Percentiles rank a stretch among this genome's conserved stretches.
phyloP scores from a whole-genome alignment of 805 yeast genomes.

The Wickerhamiella shivajii region DNA sequence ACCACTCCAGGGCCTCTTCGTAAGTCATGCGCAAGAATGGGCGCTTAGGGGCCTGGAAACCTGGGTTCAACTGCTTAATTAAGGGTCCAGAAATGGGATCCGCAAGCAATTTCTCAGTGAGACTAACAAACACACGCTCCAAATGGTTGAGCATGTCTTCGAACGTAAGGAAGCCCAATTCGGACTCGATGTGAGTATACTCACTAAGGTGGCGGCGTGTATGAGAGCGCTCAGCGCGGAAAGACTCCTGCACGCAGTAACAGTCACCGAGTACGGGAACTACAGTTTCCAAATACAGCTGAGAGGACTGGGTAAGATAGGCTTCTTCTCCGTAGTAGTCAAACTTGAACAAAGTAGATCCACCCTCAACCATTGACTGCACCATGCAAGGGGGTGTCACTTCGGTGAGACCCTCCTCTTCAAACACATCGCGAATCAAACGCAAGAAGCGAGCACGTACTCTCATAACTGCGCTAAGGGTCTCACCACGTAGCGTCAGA shows the following conservation, averaged over 20 bases:
- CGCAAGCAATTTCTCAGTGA: slow-evolving; percentile 61
- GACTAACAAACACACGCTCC: slow-evolving; percentile 58
- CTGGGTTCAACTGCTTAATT: slow-evolving; percentile 83
- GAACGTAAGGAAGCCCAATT: slow-evolving; percentile 73
- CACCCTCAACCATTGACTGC: slow-evolving; percentile 99
- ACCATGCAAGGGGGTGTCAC: slow-evolving; percentile 99
- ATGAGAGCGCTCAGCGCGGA: slow-evolving; percentile 98
- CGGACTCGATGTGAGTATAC: slow-evolving; percentile 94
- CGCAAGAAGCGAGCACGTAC: slow-evolving; percentile 73
- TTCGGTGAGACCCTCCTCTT: slow-evolving; percentile 63
- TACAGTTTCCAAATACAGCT: slow-evolving; percentile 90
- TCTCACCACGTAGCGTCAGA: slow-evolving; percentile 90
- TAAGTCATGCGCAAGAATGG: slow-evolving; percentile 92
- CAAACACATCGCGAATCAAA: slow-evolving; percentile 62
- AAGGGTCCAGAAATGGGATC: slow-evolving; percentile 91
- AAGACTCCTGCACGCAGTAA: slow-evolving; percentile 93
- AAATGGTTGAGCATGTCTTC: slow-evolving; percentile 77
- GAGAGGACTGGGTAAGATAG: slow-evolving; percentile 90
- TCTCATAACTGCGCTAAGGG: slow-evolving; percentile 81
- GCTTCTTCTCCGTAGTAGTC: slow-evolving; percentile 97
- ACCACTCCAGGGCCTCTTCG: slow-evolving; percentile 85
- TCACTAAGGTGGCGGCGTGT: slow-evolving; percentile 96
- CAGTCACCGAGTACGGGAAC: slow-evolving; percentile 95
- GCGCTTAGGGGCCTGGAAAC: slow-evolving; percentile 60
- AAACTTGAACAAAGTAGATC: slow-evolving; percentile 84